These are phyloP conservation scores for Populus pruinosa DNA, from an alignment of 345 rosid species.

Conservation along the genomic window DNA sequence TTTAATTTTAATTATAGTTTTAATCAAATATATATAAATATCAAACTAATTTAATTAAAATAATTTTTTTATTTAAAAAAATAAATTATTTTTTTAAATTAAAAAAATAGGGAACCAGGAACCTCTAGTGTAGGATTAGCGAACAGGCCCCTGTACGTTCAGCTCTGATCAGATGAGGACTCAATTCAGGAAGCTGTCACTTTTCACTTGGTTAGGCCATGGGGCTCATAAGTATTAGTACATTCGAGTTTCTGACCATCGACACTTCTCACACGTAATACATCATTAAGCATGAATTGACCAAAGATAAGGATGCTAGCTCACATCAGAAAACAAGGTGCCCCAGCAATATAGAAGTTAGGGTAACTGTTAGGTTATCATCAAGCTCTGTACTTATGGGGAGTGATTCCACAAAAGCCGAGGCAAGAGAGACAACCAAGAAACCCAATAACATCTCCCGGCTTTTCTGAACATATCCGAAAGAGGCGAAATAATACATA, in stretches of 20 bases:
- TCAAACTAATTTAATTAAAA: too few relatives aligned
- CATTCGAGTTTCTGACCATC: neutral
- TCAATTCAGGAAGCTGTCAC: neutral
- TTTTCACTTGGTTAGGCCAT: neutral
- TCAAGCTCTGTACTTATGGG: constrained; percentile 77
- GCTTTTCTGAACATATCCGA: constrained; percentile 51
- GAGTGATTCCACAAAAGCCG: constrained; percentile 78
- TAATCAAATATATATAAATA: too few relatives aligned
- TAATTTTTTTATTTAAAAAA: too few relatives aligned
- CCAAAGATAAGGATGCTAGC: neutral
- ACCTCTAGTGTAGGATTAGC: neutral
- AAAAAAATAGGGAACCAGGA: neutral
- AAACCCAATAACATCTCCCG: constrained; percentile 57
- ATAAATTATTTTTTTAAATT: too few relatives aligned
- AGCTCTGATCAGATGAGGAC: neutral
- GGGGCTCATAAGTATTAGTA: neutral
- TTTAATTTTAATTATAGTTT: too few relatives aligned
- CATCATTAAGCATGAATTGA: neutral
- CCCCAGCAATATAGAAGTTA: constrained; percentile 63
- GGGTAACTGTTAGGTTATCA: constrained; percentile 81
- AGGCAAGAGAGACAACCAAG: constrained; percentile 58
- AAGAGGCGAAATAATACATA: constrained; percentile 68
- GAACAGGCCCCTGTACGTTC: neutral
- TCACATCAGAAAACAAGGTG: constrained; percentile 38
- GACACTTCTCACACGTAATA: neutral